phyloP scores from a whole-genome alignment of 225 moss, liverwort and hornwort genomes.

The Marchantia polymorpha region DNA sequence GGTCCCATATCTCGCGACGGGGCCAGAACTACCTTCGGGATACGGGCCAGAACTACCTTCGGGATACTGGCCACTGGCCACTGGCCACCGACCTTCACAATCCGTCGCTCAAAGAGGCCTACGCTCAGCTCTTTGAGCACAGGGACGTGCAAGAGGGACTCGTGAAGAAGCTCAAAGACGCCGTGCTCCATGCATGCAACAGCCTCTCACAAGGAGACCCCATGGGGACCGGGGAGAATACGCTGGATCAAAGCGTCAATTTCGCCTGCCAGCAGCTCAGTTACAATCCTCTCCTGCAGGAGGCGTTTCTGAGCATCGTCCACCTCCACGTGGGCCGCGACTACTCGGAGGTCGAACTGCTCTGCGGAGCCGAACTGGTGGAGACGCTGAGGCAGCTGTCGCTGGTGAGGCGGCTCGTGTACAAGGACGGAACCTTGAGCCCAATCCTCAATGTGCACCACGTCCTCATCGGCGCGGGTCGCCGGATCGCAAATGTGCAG shows the following conservation, averaged over 20 bases:
- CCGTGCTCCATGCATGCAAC: background rate
- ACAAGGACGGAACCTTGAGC: background rate
- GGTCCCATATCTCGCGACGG: background rate
- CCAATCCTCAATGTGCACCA: background rate
- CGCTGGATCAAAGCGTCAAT: background rate
- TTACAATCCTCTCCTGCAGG: background rate
- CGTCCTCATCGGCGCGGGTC: background rate
- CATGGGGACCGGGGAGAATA: background rate
- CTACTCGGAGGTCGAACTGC: background rate
- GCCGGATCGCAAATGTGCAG: background rate
- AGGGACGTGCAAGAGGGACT: background rate
- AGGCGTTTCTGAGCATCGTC: background rate
- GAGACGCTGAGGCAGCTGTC: background rate
- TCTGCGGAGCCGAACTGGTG: background rate
- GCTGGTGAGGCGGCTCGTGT: background rate
- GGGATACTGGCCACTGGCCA: too few species aligned
- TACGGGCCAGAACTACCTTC: too few species aligned
- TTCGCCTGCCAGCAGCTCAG: background rate
- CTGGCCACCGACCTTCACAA: background rate
- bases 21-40: background rate
- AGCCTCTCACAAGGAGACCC: background rate
- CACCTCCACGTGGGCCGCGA: background rate
- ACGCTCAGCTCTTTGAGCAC: background rate
- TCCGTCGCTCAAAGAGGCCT: background rate
- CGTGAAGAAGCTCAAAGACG: background rate